Conservation (phyloP, 2,329 filamentous ascomycete species). For the Pseudonectria foliicola region DNA sequence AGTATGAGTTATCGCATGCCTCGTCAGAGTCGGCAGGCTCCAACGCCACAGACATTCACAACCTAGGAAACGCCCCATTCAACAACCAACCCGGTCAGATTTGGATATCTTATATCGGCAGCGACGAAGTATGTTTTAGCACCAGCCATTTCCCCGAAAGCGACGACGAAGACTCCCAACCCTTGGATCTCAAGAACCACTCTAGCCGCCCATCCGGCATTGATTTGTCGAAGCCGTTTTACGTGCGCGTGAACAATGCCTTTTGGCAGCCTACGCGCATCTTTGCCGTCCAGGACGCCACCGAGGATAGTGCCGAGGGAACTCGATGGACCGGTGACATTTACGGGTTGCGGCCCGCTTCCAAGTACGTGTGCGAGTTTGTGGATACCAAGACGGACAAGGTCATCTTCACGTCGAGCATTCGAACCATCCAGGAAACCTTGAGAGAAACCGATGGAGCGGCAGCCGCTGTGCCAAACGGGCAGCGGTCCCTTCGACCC, state of each 20-base stretch:
- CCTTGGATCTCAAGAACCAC: conserved; percentile 22
- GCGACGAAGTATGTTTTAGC: conserved; percentile 70
- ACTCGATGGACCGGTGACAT: conserved; percentile 64
- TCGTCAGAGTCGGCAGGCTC: conserved; percentile 66
- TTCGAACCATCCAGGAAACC: conserved; percentile 54
- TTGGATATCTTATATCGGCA: conserved; percentile 74
- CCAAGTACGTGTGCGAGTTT: conserved; percentile 74
- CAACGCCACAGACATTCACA: conserved; percentile 69
- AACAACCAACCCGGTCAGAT: conserved; percentile 63
- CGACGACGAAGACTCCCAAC: conserved; percentile 25
- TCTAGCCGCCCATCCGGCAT: conserved; percentile 41
- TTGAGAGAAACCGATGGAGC: conserved; percentile 26
- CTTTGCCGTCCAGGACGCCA: conserved; percentile 36
- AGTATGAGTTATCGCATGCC: conserved; percentile 75
- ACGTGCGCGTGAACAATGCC: conserved; percentile 70
- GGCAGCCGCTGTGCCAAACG: conserved; percentile 28
- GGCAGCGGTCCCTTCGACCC: conserved; percentile 58
- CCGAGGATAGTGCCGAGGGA: conserved; percentile 29
- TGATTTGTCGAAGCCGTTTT: conserved; percentile 68
- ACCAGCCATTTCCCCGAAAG: conserved; percentile 56
- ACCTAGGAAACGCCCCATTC: conserved; percentile 69
- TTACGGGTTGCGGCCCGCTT: conserved; percentile 62
- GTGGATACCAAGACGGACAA: conserved; percentile 59
- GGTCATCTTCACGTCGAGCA: conserved; percentile 63
- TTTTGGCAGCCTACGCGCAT: conserved; percentile 75